These are phyloP conservation scores for Auricularia sp. DNA, from an alignment of 768 basidiomycete species.

Conservation along the genomic window DNA sequence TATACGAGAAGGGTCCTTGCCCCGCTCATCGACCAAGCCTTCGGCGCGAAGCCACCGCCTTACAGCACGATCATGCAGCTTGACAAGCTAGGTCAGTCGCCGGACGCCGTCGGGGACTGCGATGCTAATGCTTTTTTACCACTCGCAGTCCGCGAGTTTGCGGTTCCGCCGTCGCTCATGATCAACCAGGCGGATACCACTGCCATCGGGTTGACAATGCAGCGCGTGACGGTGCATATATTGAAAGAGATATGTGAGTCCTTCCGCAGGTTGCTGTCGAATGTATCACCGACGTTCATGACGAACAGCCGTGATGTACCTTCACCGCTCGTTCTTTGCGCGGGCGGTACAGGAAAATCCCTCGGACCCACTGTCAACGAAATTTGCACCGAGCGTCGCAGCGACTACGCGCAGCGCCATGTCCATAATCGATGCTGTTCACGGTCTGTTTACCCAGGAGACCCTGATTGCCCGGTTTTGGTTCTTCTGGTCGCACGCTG, in stretches of 20 bases:
- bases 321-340: slow-evolving; percentile 67
- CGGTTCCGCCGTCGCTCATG: neutral
- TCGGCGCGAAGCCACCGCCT: slow-evolving; percentile 57
- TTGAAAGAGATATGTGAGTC: neutral
- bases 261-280: neutral
- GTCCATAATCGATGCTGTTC: slow-evolving; percentile 59
- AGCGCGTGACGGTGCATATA: neutral
- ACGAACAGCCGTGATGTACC: slow-evolving; percentile 49
- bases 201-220: neutral
- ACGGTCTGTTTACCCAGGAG: slow-evolving; percentile 54
- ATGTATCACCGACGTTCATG: neutral
- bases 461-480: slow-evolving; percentile 57
- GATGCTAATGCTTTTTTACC: neutral
- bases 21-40: slow-evolving; percentile 60
- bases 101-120: neutral
- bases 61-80: slow-evolving; percentile 59
- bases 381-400: slow-evolving; percentile 66
- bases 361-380: slow-evolving; percentile 62
- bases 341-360: slow-evolving; percentile 64
- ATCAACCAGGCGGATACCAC: neutral
- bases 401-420: slow-evolving; percentile 67
- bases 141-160: neutral
- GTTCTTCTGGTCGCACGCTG: slow-evolving; percentile 36
- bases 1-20: slow-evolving; percentile 59
- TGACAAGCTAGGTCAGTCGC: slow-evolving; percentile 20